Conservation (phyloP, 176 grass and related monocot species). For the Olyra latifolia region DNA sequence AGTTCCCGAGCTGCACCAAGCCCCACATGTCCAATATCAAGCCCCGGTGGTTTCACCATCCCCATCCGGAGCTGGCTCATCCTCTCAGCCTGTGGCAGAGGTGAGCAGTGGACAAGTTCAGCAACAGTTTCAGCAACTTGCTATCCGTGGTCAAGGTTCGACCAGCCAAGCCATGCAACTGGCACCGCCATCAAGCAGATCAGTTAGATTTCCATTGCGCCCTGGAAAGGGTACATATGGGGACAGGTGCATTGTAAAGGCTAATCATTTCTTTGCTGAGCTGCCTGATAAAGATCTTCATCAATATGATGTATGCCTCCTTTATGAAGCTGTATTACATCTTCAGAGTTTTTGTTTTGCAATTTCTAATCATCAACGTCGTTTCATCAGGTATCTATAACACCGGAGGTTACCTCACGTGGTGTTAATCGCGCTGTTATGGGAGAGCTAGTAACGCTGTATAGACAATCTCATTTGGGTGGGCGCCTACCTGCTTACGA, state of each 20-base stretch:
- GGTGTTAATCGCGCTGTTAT: slow-evolving; percentile 95
- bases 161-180: slow-evolving; percentile 55
- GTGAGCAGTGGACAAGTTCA: slow-evolving; percentile 60
- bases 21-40: slow-evolving; percentile 63
- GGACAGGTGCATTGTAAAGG: slow-evolving; percentile 87
- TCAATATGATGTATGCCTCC: slow-evolving; percentile 76
- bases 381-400: slow-evolving; percentile 71
- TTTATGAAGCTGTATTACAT: neutral
- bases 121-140: slow-evolving; percentile 74
- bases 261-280: slow-evolving; percentile 95
- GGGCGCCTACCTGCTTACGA: slow-evolving; percentile 83
- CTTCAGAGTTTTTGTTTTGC: neutral
- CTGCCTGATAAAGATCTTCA: slow-evolving; percentile 95
- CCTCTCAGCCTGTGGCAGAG: slow-evolving; percentile 65
- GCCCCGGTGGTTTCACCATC: slow-evolving; percentile 53
- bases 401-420: slow-evolving; percentile 75
- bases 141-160: slow-evolving; percentile 44
- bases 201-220: slow-evolving; percentile 73
- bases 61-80: slow-evolving; percentile 53
- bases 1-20: slow-evolving; percentile 99
- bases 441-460: slow-evolving; percentile 59
- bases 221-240: slow-evolving; percentile 84
- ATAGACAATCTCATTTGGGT: slow-evolving; percentile 62
- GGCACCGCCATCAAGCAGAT: slow-evolving; percentile 78
- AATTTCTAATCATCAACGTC: slow-evolving; percentile 12